A percentile compares a stretch with the other conserved stretches of the same genome.
phyloP scores from a whole-genome alignment of 495 filamentous ascomycete genomes.

The Hyaloscypha finlandica region DNA sequence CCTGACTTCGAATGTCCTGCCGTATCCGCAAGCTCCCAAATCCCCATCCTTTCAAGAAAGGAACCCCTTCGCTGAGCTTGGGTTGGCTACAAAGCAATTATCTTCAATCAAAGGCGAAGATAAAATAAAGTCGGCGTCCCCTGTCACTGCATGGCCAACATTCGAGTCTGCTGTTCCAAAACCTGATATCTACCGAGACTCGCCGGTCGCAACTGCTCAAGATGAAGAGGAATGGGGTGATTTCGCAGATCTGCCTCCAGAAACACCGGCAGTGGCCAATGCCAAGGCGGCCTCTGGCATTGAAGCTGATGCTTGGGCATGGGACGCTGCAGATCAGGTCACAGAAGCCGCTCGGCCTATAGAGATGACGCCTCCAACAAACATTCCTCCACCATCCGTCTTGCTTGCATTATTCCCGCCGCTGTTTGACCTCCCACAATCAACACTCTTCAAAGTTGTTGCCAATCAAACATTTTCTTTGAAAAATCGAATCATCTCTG shows the following conservation, averaged over 20 bases:
- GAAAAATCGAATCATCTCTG: slow-evolving; percentile 57
- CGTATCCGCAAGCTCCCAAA: slow-evolving; percentile 48
- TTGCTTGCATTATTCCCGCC: slow-evolving; percentile 74
- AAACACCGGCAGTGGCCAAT: slow-evolving; percentile 15
- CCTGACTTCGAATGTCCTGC: slow-evolving; percentile 11
- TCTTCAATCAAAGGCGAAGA: slow-evolving; percentile 34
- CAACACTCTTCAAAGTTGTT: slow-evolving; percentile 56
- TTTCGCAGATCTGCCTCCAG: slow-evolving; percentile 50
- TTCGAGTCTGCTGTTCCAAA: slow-evolving; percentile 29
- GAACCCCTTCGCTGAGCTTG: slow-evolving; percentile 46
- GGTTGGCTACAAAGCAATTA: slow-evolving; percentile 42
- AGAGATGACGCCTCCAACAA: slow-evolving; percentile 71
- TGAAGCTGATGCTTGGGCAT: slow-evolving; percentile 34
- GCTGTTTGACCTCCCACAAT: slow-evolving; percentile 58
- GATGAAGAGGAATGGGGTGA: slow-evolving; percentile 60
- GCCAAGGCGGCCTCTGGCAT: slow-evolving; percentile 23
- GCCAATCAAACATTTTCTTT: slow-evolving; percentile 50
- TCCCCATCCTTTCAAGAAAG: slow-evolving; percentile 53
- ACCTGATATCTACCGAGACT: slow-evolving; percentile 30
- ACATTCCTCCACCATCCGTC: slow-evolving; percentile 85
- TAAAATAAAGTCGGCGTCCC: slow-evolving; percentile 38
- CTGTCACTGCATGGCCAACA: slow-evolving; percentile 50
- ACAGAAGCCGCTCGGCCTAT: slow-evolving; percentile 13
- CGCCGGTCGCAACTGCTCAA: slow-evolving; percentile 25
- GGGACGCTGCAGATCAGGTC: slow-evolving; percentile 30